Percentiles rank a stretch among this genome's conserved stretches.
These are phyloP conservation scores for Geranium incanum DNA, from an alignment of 441 rosid species.

Conservation along the genomic window DNA sequence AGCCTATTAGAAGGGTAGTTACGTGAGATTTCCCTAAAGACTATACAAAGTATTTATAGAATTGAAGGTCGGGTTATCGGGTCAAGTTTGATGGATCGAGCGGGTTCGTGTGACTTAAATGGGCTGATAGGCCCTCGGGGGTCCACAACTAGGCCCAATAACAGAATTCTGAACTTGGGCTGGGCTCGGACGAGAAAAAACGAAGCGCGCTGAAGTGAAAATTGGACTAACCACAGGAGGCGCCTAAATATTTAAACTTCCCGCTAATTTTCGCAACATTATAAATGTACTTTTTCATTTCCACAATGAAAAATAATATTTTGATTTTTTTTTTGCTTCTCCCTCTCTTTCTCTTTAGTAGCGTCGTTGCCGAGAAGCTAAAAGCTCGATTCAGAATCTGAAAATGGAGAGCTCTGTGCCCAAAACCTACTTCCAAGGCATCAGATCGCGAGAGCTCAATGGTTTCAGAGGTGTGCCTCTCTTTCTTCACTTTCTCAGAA, in stretches of 20 bases:
- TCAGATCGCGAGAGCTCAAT: slow-evolving; percentile 67
- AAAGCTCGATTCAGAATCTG: not conserved
- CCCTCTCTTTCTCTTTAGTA: not conserved
- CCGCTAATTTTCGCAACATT: not conserved
- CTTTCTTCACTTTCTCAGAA: not conserved
- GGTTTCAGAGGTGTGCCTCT: slow-evolving; percentile 45
- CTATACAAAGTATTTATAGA: too few species aligned
- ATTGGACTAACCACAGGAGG: too few species aligned
- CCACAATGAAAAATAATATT: too few species aligned
- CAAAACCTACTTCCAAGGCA: slow-evolving; percentile 34
- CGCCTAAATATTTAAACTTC: not conserved
- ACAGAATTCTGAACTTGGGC: not conserved
- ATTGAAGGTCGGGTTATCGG: too few species aligned
- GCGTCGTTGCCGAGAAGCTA: not conserved
- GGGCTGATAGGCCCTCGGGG: not conserved
- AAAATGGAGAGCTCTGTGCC: slow-evolving; percentile 33
- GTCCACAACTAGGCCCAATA: not conserved
- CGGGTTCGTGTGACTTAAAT: too few species aligned
- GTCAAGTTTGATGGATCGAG: too few species aligned
- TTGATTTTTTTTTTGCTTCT: too few species aligned
- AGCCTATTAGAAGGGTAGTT: too few species aligned
- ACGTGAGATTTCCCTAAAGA: too few species aligned
- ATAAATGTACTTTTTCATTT: not conserved
- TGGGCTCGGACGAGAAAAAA: not conserved
- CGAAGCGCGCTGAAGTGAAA: not conserved